These are phyloP conservation scores for Colletotrichum agaves DNA, from an alignment of 2,329 filamentous ascomycete genomes.

Conservation along the genomic window DNA sequence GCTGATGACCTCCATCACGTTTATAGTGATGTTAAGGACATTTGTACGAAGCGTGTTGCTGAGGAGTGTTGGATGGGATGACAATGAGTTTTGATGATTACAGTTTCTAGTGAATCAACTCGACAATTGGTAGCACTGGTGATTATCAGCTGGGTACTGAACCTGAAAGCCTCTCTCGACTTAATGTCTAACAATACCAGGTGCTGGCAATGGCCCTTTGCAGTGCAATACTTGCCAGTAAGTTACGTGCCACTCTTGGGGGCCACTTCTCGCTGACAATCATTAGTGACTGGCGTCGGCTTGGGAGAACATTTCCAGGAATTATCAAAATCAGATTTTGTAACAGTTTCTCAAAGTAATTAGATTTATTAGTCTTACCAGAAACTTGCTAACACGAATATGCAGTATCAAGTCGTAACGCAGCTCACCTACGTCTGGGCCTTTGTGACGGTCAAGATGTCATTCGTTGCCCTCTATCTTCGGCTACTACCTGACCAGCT, in stretches of 20 bases:
- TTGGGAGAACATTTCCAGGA: slow-evolving; percentile 36
- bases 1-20: slow-evolving; percentile 32
- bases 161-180: no score
- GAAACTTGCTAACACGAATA: background rate
- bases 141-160: slow-evolving; percentile 33
- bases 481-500: slow-evolving; percentile 35
- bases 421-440: slow-evolving; percentile 38
- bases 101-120: background rate
- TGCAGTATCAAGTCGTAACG: slow-evolving; percentile 36
- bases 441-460: slow-evolving; percentile 38
- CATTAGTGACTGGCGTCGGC: slow-evolving; percentile 34
- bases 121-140: slow-evolving; percentile 32
- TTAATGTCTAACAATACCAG: slow-evolving; percentile 7
- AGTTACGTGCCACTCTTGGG: background rate
- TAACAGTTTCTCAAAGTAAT: slow-evolving; percentile 28
- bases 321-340: slow-evolving; percentile 26
- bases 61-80: slow-evolving; percentile 36
- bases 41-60: slow-evolving; percentile 32
- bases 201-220: slow-evolving; percentile 36
- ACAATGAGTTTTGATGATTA: slow-evolving; percentile 26
- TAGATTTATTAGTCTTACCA: background rate
- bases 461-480: slow-evolving; percentile 36
- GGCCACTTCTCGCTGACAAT: background rate
- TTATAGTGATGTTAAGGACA: slow-evolving; percentile 28
- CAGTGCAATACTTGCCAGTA: slow-evolving; percentile 35